phyloP scores from a whole-genome alignment of 1,284 basidiomycete genomes.

The Boletellus deceptivus region DNA sequence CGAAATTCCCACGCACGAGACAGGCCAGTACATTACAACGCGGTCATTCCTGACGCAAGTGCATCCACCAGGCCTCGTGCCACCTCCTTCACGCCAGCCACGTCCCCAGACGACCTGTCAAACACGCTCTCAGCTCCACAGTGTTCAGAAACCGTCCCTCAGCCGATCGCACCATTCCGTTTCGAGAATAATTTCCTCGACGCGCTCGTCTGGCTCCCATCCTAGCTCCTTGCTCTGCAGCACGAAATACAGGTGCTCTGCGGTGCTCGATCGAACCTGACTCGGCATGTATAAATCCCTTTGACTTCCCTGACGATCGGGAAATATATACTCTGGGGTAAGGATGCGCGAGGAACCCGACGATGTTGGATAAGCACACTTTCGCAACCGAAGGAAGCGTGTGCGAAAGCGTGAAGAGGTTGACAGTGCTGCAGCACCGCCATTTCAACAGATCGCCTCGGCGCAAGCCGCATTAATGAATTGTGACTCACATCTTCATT shows the following conservation, averaged over 20 bases:
- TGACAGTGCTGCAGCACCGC: conserved; percentile 49
- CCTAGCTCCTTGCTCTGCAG: conserved; percentile 68
- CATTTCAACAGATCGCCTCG: conserved; percentile 14
- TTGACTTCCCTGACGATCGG: conserved; percentile 11
- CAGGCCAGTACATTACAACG: conserved; percentile 18
- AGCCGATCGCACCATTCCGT: conserved; percentile 67
- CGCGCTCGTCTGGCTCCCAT: conserved; percentile 56
- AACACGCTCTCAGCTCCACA: conserved; percentile 35
- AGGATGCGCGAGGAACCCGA: conserved; percentile 67
- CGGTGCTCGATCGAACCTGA: conserved; percentile 75
- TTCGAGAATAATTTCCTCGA: conserved; percentile 77
- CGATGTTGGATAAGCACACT: conserved; percentile 48
- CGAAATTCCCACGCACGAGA: conserved; percentile 26
- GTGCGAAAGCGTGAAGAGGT: conserved; percentile 47
- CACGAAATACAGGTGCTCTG: conserved; percentile 77
- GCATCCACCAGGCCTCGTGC: conserved; percentile 34
- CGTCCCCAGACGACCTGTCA: conserved; percentile 43
- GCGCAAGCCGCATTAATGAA: conserved; percentile 14
- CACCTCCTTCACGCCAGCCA: conserved; percentile 33
- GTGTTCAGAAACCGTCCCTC: conserved; percentile 2
- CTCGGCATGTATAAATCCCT: conserved; percentile 2
- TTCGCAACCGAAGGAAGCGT: conserved; percentile 41
- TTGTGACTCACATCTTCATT: conserved; percentile 72
- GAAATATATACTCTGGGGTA: conserved; percentile 65
- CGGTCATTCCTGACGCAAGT: conserved; percentile 29